Conservation (phyloP, 1,139 yeast genomes). For the Debaryomyces sp. region DNA sequence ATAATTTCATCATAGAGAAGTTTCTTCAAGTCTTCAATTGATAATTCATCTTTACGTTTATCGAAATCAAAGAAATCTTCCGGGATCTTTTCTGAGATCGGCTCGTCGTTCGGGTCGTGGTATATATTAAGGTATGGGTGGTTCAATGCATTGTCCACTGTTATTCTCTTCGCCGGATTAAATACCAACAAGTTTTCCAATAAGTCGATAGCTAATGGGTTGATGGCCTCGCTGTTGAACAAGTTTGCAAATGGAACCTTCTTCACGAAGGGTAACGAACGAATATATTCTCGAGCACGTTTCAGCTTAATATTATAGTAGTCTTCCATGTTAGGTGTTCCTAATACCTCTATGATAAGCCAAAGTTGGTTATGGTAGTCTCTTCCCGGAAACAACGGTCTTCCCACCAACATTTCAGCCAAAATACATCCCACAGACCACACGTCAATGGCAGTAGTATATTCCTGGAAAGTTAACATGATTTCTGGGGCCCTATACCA, state of each 20-base stretch:
- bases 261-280: constrained; percentile 65
- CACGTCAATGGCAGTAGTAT: constrained; percentile 92
- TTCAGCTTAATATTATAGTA: constrained; percentile 76
- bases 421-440: constrained; percentile 97
- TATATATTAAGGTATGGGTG: constrained; percentile 69
- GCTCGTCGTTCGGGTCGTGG: constrained; percentile 76
- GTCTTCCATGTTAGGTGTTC: constrained; percentile 87
- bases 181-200: constrained; percentile 61
- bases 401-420: constrained; percentile 86
- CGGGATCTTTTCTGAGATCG: constrained; percentile 58
- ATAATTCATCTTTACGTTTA: constrained; percentile 52
- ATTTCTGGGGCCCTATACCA: constrained; percentile 99
- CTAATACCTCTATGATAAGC: constrained; percentile 84
- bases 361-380: constrained; percentile 91
- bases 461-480: constrained; percentile 91
- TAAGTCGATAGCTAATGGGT: constrained; percentile 65
- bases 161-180: constrained; percentile 64
- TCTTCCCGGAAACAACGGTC: constrained; percentile 91
- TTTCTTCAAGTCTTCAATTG: constrained; percentile 49
- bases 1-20: constrained; percentile 61
- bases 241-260: constrained; percentile 47
- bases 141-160: constrained; percentile 63
- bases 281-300: constrained; percentile 85
- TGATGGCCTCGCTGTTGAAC: constrained; percentile 30
- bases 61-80: constrained; percentile 67